Conservation (phyloP, 306 rosid species). For the Lathyrus sativus region DNA sequence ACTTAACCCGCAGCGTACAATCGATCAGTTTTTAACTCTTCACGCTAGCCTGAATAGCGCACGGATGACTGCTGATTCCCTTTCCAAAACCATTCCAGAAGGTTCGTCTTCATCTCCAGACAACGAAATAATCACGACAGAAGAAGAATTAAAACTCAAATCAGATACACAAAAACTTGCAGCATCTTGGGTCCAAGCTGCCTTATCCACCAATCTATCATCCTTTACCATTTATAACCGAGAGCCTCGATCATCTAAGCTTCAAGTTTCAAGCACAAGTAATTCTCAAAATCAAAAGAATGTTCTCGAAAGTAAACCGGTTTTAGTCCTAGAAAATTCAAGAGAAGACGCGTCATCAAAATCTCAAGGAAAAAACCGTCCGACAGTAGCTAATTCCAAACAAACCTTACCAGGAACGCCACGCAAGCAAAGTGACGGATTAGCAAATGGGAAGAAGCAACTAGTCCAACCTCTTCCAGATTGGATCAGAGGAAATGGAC, state of each 20-base stretch:
- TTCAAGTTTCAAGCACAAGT: conserved; percentile 49
- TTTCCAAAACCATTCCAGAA: conserved; percentile 55
- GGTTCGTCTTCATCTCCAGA: conserved; percentile 60
- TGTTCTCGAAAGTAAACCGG: conserved; percentile 53
- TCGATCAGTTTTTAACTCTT: conserved; percentile 81
- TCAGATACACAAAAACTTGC: conserved; percentile 66
- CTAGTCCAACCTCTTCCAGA: conserved; percentile 59
- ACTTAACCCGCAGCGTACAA: conserved; percentile 73
- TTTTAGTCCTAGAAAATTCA: conserved; percentile 66
- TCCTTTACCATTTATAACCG: conserved; percentile 65
- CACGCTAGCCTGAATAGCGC: conserved; percentile 62
- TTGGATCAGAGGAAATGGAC: conserved; percentile 76
- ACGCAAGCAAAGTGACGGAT: conserved; percentile 58
- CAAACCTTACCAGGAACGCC: conserved; percentile 52
- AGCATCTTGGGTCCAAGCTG: conserved; percentile 88
- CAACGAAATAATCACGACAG: conserved; percentile 53
- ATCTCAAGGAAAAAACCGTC: conserved; percentile 56
- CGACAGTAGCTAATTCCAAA: conserved; percentile 45
- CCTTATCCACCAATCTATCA: conserved; percentile 74
- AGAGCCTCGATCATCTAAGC: conserved; percentile 50
- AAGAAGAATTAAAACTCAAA: conserved; percentile 66
- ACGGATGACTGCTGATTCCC: conserved; percentile 58
- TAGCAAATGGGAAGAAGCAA: conserved; percentile 55
- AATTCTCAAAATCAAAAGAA: conserved; percentile 62
- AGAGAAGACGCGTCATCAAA: conserved; percentile 48